Evolutionary conservation across 768 basidiomycete species (phyloP).

Genomic region (Glaciozyma martinii): DNA sequence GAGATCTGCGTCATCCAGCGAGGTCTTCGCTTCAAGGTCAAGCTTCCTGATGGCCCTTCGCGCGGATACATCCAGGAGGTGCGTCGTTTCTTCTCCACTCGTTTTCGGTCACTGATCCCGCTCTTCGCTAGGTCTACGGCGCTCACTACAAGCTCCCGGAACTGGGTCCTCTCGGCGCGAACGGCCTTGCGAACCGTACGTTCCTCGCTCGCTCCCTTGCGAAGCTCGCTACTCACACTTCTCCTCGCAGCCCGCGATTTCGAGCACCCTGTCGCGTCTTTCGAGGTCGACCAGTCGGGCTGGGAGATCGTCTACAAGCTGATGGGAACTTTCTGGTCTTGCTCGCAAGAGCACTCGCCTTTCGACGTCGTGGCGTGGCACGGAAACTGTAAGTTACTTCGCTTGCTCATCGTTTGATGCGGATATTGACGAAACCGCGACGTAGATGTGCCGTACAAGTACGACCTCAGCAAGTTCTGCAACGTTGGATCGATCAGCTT

Average conservation of each 20-base stretch:
- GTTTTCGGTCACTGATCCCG: constrained; percentile 39
- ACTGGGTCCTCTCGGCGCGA: constrained; percentile 56
- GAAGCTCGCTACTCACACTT: background rate
- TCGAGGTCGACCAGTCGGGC: constrained; percentile 60
- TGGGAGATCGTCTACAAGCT: constrained; percentile 47
- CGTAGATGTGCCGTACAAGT: constrained; percentile 53
- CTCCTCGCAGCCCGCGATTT: constrained; percentile 44
- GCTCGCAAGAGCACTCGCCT: constrained; percentile 42
- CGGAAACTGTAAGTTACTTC: constrained; percentile 43
- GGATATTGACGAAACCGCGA: background rate
- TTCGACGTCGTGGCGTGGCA: constrained; percentile 68
- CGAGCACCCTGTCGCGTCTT: constrained; percentile 55
- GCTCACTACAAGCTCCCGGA: constrained; percentile 57
- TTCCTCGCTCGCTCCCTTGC: constrained; percentile 36
- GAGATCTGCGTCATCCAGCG: constrained; percentile 59
- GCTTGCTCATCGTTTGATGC: background rate
- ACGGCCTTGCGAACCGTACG: constrained; percentile 64
- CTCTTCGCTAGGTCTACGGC: constrained; percentile 56
- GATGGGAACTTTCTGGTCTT: constrained; percentile 19
- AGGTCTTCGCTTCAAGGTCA: constrained; percentile 59
- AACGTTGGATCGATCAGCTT: constrained; percentile 56
- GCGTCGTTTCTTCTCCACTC: background rate
- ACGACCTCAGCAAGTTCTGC: constrained; percentile 19
- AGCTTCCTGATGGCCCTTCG: constrained; percentile 43
- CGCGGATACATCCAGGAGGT: constrained; percentile 45